Percentiles rank a stretch among this genome's conserved stretches.
These are phyloP conservation scores for Diplogelasinospora grovesii DNA, from an alignment of 495 filamentous ascomycete genomes.

Conservation along the genomic window DNA sequence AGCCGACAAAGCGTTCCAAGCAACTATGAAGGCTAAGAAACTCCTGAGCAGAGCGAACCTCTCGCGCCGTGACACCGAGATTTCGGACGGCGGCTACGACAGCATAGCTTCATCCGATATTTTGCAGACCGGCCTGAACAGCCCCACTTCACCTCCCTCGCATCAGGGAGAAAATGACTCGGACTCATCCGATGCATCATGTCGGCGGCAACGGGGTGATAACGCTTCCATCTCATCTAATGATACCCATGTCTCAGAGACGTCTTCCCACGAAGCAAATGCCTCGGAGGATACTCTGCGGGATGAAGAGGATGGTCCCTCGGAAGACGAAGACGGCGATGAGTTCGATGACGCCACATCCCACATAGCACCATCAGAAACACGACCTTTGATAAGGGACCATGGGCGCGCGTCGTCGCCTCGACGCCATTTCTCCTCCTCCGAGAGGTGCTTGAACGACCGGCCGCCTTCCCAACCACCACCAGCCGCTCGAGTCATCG, in stretches of 20 bases:
- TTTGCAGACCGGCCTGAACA: constrained; percentile 18
- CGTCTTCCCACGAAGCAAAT: constrained; percentile 1
- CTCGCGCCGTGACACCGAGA: constrained; percentile 14
- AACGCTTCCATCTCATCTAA: constrained; percentile 14
- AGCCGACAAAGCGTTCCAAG: constrained; percentile 59
- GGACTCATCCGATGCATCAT: constrained; percentile 7
- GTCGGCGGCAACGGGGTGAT: too few species aligned
- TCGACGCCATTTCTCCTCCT: too few species aligned
- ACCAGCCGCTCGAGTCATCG: too few species aligned
- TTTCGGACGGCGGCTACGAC: constrained; percentile 25
- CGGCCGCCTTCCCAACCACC: too few species aligned
- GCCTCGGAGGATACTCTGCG: constrained; percentile 23
- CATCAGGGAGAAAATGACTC: too few species aligned
- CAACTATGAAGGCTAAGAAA: constrained; percentile 50
- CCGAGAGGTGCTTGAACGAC: too few species aligned
- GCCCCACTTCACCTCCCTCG: constrained; percentile 7
- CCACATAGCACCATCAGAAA: too few species aligned
- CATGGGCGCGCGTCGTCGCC: too few species aligned
- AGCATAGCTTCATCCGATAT: constrained; percentile 28
- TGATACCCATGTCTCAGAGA: constrained; percentile 10
- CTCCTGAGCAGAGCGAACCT: constrained; percentile 43
- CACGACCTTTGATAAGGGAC: too few species aligned
- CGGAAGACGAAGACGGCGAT: too few species aligned
- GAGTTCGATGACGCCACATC: too few species aligned
- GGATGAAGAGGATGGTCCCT: too few species aligned